A percentile compares a stretch with the other conserved stretches of the same genome.
phyloP scores from a whole-genome alignment of 495 filamentous ascomycete species.

The Gamarada debralockiae region DNA sequence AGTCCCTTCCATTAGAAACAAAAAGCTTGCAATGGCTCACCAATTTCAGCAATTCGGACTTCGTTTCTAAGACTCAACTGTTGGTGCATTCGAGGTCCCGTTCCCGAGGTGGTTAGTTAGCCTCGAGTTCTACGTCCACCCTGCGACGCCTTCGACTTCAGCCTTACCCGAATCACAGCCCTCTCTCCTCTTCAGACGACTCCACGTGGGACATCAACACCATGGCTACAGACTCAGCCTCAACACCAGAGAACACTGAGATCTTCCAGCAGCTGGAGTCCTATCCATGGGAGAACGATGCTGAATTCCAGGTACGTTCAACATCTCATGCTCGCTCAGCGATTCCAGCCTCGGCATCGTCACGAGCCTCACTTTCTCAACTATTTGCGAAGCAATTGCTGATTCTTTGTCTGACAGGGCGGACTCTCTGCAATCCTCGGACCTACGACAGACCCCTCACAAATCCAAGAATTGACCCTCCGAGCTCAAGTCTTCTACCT shows the following conservation, averaged over 20 bases:
- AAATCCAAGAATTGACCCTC: constrained; percentile 37
- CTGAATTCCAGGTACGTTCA: constrained; percentile 46
- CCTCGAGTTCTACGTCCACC: too few species aligned
- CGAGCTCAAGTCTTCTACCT: constrained; percentile 46
- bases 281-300: constrained; percentile 52
- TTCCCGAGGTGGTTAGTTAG: too few species aligned
- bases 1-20: too few species aligned
- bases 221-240: constrained; percentile 20
- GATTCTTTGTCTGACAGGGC: constrained; percentile 6
- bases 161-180: constrained; percentile 6
- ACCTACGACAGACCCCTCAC: constrained; percentile 32
- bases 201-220: not conserved
- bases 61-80: too few species aligned
- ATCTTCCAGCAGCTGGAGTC: constrained; percentile 40
- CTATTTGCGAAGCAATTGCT: not conserved
- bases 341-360: constrained; percentile 15
- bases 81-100: too few species aligned
- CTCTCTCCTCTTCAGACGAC: not conserved
- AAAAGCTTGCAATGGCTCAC: too few species aligned
- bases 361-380: not conserved
- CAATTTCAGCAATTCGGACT: too few species aligned
- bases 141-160: constrained; percentile 10
- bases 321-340: not conserved
- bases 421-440: constrained; percentile 38
- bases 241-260: constrained; percentile 4